phyloP scores from a whole-genome alignment of 1,284 basidiomycete genomes.

The Malassezia obtusa region DNA sequence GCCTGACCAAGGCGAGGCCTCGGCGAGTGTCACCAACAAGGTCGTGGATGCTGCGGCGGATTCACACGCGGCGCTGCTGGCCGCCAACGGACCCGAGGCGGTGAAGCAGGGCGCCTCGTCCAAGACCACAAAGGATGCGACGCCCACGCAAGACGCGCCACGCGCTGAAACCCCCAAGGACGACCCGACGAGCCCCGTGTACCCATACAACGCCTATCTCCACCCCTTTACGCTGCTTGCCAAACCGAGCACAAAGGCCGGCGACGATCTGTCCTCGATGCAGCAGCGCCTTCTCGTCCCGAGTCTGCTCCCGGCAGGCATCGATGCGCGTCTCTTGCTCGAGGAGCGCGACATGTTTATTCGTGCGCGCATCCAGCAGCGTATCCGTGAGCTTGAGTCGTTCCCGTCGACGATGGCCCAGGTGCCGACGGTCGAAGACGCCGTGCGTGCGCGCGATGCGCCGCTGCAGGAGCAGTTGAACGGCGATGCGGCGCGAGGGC shows the following conservation, averaged over 20 bases:
- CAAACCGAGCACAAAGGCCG: conserved; percentile 30
- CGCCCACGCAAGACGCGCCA: conserved; percentile 21
- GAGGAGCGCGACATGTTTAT: conserved; percentile 85
- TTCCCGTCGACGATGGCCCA: conserved; percentile 64
- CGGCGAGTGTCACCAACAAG: conserved; percentile 65
- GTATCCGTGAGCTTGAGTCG: conserved; percentile 76
- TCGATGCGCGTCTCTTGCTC: conserved; percentile 81
- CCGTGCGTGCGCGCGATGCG: conserved; percentile 24
- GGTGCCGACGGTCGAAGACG: conserved; percentile 25
- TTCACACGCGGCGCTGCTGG: conserved; percentile 57
- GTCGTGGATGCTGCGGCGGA: conserved; percentile 61
- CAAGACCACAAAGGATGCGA: neutral
- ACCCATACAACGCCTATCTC: conserved; percentile 89
- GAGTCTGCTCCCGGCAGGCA: conserved; percentile 78
- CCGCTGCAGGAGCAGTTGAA: conserved; percentile 17
- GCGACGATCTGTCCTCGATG: conserved; percentile 54
- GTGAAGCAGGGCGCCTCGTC: neutral
- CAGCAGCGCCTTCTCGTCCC: conserved; percentile 75
- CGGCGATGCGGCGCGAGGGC: conserved; percentile 1
- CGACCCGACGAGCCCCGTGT: conserved; percentile 68
- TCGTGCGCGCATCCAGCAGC: conserved; percentile 77
- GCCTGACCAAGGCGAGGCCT: conserved; percentile 36
- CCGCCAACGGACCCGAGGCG: conserved; percentile 42
- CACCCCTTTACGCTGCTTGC: conserved; percentile 63
- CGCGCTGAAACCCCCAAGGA: conserved; percentile 50